Conservation (phyloP, 176 grass and related monocot species). For the Pontederia paniculata region DNA sequence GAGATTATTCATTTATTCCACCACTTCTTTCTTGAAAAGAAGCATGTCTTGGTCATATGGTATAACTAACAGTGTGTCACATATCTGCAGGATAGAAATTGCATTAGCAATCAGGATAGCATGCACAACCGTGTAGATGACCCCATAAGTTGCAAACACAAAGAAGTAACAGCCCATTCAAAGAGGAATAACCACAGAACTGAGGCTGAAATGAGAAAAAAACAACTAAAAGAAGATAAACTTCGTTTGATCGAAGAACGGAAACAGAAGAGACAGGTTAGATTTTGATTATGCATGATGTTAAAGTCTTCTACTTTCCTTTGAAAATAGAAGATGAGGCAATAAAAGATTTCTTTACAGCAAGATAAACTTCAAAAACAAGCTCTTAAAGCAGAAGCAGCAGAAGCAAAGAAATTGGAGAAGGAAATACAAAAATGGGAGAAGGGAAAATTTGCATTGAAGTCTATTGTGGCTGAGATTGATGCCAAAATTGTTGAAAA, state of each 20-base stretch:
- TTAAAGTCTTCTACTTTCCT: background rate
- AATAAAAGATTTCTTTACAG: conserved; percentile 28
- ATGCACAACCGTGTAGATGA: background rate
- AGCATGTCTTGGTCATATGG: no score
- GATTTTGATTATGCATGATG: conserved; percentile 13
- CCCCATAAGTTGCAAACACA: background rate
- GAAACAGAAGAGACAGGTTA: conserved; percentile 32
- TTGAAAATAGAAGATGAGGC: background rate
- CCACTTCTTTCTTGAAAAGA: no score
- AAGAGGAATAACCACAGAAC: background rate
- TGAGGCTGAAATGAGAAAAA: conserved; percentile 13
- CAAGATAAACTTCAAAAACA: conserved; percentile 55
- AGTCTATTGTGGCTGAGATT: conserved; percentile 55
- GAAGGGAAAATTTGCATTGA: conserved; percentile 58
- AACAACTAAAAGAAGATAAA: conserved; percentile 36
- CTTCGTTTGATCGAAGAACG: conserved; percentile 40
- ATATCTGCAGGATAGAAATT: background rate
- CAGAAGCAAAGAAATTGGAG: conserved; percentile 35
- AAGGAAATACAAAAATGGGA: conserved; percentile 64
- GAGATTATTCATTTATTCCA: no score
- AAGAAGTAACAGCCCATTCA: background rate
- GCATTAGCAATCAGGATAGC: background rate
- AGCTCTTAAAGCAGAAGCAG: conserved; percentile 49
- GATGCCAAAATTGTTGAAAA: conserved; percentile 47
- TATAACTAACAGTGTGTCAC: no score